Base-by-base conservation (phyloP, 169 alveolate genomes). In the Theileria parva region DNA sequence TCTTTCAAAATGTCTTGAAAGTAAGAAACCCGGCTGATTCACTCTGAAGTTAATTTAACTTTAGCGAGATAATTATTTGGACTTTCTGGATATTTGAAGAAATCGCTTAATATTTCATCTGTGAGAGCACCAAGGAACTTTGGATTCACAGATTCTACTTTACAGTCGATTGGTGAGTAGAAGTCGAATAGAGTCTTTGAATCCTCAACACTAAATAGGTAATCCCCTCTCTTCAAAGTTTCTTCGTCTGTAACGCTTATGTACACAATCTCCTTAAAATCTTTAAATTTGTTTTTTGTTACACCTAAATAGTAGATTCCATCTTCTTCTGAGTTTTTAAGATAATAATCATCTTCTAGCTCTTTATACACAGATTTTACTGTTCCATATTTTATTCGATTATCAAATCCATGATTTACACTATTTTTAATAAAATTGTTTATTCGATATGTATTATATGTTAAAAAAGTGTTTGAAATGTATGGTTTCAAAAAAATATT, bases 321-420 rank as follows among this genome's bases (percentile, higher is more conserved):
- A 4, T 69, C 9, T 50, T 15, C 19, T 69, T 69, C 77, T 23
- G 50, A 5, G 30, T 28, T 19, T 69, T 57, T 69, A 17, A 50
- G 19, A 32, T 69, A 69, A 32, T 69, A 69, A 50, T 57, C 69
- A 57, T 69, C 77, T 44, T 69, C 51, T 13, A 69, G 13, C 21
- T 69, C 68, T n/a, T 50, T 34, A 59, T 21, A 78, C 8, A 37
- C 48, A 37, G 48, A 37, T 37, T 86, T 81, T 86, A 91, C 93
- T 87, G 75, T 91, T 89, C 83, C 95, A 89, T 63, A 91, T 77
- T 63, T 93, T 93, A 64, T 80, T 93, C 66, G 92, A 92, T 85
- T 73, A 91, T 64, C 86, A 85, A 81, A 84, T 87, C 66, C 93
- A 92, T 15, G 87, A 91, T 63, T 79, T 88, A 88, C 81, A 86